Conservation (phyloP, 2,329 filamentous ascomycete genomes). For the Fusarium dlaminii region DNA sequence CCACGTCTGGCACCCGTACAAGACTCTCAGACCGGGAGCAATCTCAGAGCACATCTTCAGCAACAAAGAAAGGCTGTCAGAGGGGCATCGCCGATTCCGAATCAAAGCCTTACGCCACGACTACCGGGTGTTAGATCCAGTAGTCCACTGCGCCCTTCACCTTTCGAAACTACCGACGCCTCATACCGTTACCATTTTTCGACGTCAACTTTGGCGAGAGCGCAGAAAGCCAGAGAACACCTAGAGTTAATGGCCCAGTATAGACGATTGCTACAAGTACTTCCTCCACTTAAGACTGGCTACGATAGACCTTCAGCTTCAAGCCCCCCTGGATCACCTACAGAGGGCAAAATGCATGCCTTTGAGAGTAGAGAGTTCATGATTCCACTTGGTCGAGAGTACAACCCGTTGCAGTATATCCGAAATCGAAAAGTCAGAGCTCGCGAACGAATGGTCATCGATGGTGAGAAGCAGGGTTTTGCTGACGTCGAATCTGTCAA, state of each 20-base stretch:
- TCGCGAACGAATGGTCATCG: conserved; percentile 77
- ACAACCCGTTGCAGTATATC: conserved; percentile 93
- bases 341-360: conserved; percentile 44
- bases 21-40: conserved; percentile 63
- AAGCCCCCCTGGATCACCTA: conserved; percentile 55
- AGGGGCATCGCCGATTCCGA: conserved; percentile 67
- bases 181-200: conserved; percentile 75
- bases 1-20: conserved; percentile 63
- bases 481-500: conserved; percentile 75
- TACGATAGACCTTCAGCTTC: conserved; percentile 51
- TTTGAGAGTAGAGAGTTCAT: conserved; percentile 43
- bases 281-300: conserved; percentile 74
- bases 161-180: conserved; percentile 58
- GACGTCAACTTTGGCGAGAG: conserved; percentile 80
- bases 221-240: conserved; percentile 84
- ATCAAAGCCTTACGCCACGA: conserved; percentile 54
- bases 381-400: conserved; percentile 70
- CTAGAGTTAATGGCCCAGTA: conserved; percentile 90
- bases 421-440: conserved; percentile 88
- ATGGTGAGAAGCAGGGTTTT: conserved; percentile 81
- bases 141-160: conserved; percentile 57
- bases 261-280: conserved; percentile 77
- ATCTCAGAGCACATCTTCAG: conserved; percentile 74
- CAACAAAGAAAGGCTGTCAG: conserved; percentile 73
- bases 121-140: conserved; percentile 52